Conservation (phyloP, 106 monocot genomes). For the Dioscorea dumetorum region DNA sequence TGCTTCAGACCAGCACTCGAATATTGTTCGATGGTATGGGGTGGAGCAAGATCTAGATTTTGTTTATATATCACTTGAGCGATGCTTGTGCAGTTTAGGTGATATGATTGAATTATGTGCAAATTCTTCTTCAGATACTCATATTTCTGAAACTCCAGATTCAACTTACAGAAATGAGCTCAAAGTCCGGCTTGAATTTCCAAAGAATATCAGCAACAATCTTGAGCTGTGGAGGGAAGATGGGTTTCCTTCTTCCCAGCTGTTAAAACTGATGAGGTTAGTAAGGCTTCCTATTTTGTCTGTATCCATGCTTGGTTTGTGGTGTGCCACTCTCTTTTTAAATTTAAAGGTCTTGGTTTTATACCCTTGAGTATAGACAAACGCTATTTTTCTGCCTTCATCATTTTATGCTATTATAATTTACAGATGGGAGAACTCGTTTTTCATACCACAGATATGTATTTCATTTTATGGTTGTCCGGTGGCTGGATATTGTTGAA, state of each 20-base stretch:
- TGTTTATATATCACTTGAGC: slow-evolving; percentile 93
- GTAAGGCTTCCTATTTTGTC: background rate
- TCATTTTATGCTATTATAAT: too few relatives aligned
- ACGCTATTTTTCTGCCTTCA: too few relatives aligned
- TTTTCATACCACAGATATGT: too few relatives aligned
- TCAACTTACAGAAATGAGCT: slow-evolving; percentile 13
- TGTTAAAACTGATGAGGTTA: slow-evolving; percentile 93
- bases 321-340: too few relatives aligned
- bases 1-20: slow-evolving; percentile 87
- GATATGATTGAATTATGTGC: slow-evolving; percentile 59
- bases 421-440: too few relatives aligned
- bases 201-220: slow-evolving; percentile 23
- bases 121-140: slow-evolving; percentile 18
- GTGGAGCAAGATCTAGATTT: slow-evolving; percentile 87
- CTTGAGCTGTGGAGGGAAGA: slow-evolving; percentile 65
- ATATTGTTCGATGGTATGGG: slow-evolving; percentile 89
- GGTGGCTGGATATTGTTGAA: too few relatives aligned
- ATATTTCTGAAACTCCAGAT: slow-evolving; percentile 4
- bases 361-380: too few relatives aligned
- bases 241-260: slow-evolving; percentile 71
- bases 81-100: slow-evolving; percentile 70
- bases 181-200: slow-evolving; percentile 8
- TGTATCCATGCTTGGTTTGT: too few relatives aligned
- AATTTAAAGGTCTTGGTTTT: too few relatives aligned
- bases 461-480: too few relatives aligned